Evolutionary conservation across 208 protist genomes (phyloP), one percentile per base, ranked within the genome.

Genomic region (Trypanosoma lewisi): DNA sequence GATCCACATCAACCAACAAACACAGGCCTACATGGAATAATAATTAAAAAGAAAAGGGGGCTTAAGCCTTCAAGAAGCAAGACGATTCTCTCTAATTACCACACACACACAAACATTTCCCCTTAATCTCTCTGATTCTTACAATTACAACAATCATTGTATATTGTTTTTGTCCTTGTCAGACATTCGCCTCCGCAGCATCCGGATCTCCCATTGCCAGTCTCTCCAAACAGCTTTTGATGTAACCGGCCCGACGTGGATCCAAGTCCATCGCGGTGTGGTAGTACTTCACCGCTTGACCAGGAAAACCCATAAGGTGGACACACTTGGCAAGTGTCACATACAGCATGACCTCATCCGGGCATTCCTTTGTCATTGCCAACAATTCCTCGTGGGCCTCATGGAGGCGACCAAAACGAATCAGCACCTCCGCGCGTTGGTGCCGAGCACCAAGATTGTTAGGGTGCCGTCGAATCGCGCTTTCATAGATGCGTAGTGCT

Each of bases 331-430:
- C 94, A 23, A 97, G 74, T 14, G 93, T 77, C 34, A 97, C 78
- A 56, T 97, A 89, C 17, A 98, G 68, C 55, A 85, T 79, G 23
- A 93, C 85, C 69, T 98, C 96, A 47, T 85, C 79, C 2, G 95
- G 93, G 19, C 79, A 88, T n/a, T 76, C 55, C 47, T 80, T 70
- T 36, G 78, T 70, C 51, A 98, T 77, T 56, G 76, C 76, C 11
- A 82, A 58, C 21, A 98, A 61, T 63, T 89, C 91, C 5, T 63
- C 63, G 28, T 93, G 47, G 9, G 92, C 94, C 31, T 88, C 78
- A 21, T 84, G 36, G 54, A 83, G 71, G 4, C 80, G 48, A 23
- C 91, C 75, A 19, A 98, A 50, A 17, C 78, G 67, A 54, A 95
- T 70, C 17, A 98, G 75, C 37, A 96, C 91, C 2, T 88, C 79